Evolutionary conservation across 176 grass and related monocot genomes (phyloP).

Genomic region (Carex cristatella): DNA sequence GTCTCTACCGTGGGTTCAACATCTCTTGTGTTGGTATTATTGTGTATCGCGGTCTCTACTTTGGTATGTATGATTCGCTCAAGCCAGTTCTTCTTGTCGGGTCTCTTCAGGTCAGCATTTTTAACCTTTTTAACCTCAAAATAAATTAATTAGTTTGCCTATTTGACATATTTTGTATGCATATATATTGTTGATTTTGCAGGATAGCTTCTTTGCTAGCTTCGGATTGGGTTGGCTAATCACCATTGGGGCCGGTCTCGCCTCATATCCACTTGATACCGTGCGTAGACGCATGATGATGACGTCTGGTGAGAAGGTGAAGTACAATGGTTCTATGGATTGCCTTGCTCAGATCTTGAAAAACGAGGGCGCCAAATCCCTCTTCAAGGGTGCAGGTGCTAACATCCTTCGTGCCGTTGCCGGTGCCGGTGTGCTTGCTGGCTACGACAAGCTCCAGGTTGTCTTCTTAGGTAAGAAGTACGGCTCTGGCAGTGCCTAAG

Average conservation of each 20-base stretch:
- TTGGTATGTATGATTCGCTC: conserved; percentile 86
- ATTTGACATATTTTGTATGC: background rate
- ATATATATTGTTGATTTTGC: background rate
- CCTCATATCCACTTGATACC: conserved; percentile 86
- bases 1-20: conserved; percentile 94
- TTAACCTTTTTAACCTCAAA: background rate
- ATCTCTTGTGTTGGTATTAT: conserved; percentile 92
- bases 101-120: conserved; percentile 47
- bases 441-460: conserved; percentile 94
- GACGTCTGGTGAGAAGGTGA: conserved; percentile 89
- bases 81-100: conserved; percentile 86
- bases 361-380: conserved; percentile 74
- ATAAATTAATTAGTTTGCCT: background rate
- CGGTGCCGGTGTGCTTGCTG: conserved; percentile 86
- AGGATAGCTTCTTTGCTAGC: conserved; percentile 97
- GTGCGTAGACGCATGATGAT: conserved; percentile 99
- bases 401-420: conserved; percentile 93
- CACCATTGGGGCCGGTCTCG: conserved; percentile 84
- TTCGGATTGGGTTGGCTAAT: conserved; percentile 83
- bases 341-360: conserved; percentile 73
- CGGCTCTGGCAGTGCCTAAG: conserved; percentile 70
- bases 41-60: conserved; percentile 94
- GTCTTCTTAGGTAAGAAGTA: conserved; percentile 97
- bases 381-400: conserved; percentile 97
- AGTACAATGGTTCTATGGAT: conserved; percentile 91